Conservation (phyloP, 305 asterid genomes). For the Rubia occidens region DNA sequence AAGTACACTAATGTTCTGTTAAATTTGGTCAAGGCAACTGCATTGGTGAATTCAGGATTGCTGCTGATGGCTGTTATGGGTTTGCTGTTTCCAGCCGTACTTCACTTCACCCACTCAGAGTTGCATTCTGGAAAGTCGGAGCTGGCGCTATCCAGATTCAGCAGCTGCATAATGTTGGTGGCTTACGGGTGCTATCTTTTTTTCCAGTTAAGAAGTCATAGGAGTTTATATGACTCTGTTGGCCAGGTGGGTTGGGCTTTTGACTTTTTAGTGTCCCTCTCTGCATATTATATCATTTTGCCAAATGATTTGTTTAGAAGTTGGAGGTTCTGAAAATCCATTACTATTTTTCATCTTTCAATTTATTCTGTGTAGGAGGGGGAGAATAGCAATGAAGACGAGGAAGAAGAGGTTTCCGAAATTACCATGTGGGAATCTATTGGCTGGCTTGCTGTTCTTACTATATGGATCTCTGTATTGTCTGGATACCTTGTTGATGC, state of each 20-base stretch:
- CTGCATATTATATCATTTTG: not conserved
- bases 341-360: not conserved
- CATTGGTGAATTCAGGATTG: conserved; percentile 82
- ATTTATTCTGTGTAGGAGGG: conserved; percentile 31
- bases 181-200: conserved; percentile 94
- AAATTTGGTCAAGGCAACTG: conserved; percentile 59
- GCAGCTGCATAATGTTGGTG: conserved; percentile 87
- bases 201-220: conserved; percentile 87
- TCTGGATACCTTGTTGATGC: conserved; percentile 93
- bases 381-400: conserved; percentile 42
- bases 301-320: not conserved
- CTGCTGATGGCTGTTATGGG: conserved; percentile 99
- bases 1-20: conserved; percentile 24
- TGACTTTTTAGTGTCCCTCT: conserved; percentile 1
- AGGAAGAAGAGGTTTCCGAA: conserved; percentile 75
- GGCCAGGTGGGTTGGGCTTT: conserved; percentile 40
- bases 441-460: conserved; percentile 79
- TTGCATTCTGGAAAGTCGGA: conserved; percentile 77
- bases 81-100: conserved; percentile 82
- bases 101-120: conserved; percentile 89
- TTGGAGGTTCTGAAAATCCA: not conserved
- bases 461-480: conserved; percentile 80
- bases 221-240: conserved; percentile 39
- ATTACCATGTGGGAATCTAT: conserved; percentile 84
- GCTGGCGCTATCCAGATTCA: conserved; percentile 90